Evolutionary conservation across 2,329 filamentous ascomycete genomes (phyloP), one percentile per base, ranked within the genome.

Genomic region (Trichoderma brevicompactum): DNA sequence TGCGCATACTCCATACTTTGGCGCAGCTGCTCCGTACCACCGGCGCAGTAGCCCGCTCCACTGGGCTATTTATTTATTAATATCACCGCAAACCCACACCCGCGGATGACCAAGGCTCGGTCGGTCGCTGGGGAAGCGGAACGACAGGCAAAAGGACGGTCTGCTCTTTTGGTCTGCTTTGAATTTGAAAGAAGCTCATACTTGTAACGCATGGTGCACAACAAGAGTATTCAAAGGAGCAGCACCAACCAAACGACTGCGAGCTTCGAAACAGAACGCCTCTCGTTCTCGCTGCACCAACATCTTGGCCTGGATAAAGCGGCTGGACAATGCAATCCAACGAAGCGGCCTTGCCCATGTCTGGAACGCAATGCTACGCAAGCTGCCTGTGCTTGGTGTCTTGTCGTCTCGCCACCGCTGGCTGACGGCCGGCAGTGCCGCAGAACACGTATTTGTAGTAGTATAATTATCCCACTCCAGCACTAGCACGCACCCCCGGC

Each of bases 381-480:
- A 28, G 23, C 38, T 32, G 48, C 58, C 44, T 49, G n/a, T 38
- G 23, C 38, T 44, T 36, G 60, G 49, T 23, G 58, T 40, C n/a
- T n/a, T 15, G 41, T 44, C 49, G 36, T 63, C 40, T 63, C 40
- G 59, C 59, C 49, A 63, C 59, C 44, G 43, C 52, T 56, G 62
- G 43, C 61, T 64, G 62, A 65, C 62, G 28, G 43, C 62, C 62
- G 62, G 44, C 44, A 65, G 36, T 50, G 62, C 62, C 62, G 62
- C 53, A 59, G 46, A 53, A 28, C 13, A 15, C 17, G 62, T 28
- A 56, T 13, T 28, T 28, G 23, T 28, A 2, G 23, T 28, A 28
- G 23, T 28, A 28, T 28, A 28, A 44, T 52, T 28, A 55, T 34
- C 55, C 55, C 55, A 34, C 59, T 43, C 48, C 36, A 34, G 12